Evolutionary conservation across 1,284 basidiomycete genomes (phyloP).

Genomic region (Cutaneotrichosporon mucoides): DNA sequence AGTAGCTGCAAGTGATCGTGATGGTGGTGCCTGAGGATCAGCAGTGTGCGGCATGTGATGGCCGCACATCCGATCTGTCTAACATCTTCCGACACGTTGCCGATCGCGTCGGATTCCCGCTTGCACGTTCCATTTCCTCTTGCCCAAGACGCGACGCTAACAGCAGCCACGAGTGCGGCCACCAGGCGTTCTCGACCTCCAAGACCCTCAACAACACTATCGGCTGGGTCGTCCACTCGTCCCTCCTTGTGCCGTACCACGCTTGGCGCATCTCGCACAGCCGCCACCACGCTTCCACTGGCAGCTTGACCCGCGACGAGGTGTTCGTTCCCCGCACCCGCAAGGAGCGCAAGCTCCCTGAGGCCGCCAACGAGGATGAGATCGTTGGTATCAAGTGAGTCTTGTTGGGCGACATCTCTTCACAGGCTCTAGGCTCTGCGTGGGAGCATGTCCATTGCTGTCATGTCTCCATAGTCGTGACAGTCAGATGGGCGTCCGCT

Average conservation of each 20-base stretch:
- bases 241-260: constrained; percentile 92
- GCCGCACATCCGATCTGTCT: too few relatives aligned
- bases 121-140: not conserved
- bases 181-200: constrained; percentile 92
- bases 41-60: too few relatives aligned
- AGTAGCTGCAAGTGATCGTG: too few relatives aligned
- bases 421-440: too few relatives aligned
- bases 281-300: constrained; percentile 94
- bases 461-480: too few relatives aligned
- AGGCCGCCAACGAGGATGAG: constrained; percentile 60
- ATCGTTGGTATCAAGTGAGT: constrained; percentile 54
- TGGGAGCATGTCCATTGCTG: too few relatives aligned
- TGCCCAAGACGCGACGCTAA: not conserved
- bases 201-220: constrained; percentile 90
- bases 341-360: constrained; percentile 63
- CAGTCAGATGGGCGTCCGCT: too few relatives aligned
- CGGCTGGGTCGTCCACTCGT: constrained; percentile 91
- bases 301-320: constrained; percentile 91
- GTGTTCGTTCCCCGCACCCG: constrained; percentile 92
- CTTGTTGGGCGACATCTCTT: not conserved
- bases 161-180: constrained; percentile 67
- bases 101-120: not conserved
- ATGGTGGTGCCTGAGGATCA: not conserved
- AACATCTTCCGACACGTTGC: too few relatives aligned
- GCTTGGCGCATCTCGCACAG: constrained; percentile 96